These are phyloP conservation scores for Globisporangium acanthophoron DNA, from an alignment of 352 stramenopile species.

Conservation along the genomic window DNA sequence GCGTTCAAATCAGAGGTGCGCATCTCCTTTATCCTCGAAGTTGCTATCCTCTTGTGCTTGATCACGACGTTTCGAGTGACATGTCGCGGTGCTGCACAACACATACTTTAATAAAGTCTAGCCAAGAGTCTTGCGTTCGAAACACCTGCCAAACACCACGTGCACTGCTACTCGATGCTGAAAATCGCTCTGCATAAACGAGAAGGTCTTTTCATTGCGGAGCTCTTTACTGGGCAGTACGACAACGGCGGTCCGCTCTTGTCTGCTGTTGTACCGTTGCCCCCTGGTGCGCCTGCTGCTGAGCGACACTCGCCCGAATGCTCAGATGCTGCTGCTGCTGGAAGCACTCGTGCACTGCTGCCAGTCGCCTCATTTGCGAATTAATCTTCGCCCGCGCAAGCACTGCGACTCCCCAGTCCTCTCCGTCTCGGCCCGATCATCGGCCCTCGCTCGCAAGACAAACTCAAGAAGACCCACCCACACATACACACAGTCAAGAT, in stretches of 20 bases:
- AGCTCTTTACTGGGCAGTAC: not conserved
- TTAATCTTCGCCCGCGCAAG: not conserved
- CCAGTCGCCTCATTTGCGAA: slow-evolving; percentile 3
- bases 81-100: not conserved
- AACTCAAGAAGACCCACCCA: not conserved
- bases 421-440: not conserved
- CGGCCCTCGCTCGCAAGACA: not conserved
- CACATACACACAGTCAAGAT: not conserved
- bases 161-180: not conserved
- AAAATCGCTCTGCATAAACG: not conserved
- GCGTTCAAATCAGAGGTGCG: not conserved
- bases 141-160: not conserved
- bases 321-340: not conserved
- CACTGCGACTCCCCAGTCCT: not conserved
- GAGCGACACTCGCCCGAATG: not conserved
- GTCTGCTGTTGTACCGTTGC: not conserved
- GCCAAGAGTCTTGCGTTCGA: not conserved
- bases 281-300: not conserved
- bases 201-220: slow-evolving; percentile 1
- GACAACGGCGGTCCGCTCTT: not conserved
- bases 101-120: not conserved
- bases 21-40: not conserved
- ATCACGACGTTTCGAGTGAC: not conserved
- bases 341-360: not conserved
- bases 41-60: not conserved